phyloP scores from a whole-genome alignment of 805 yeast genomes.

The Babjeviella inositovora region DNA sequence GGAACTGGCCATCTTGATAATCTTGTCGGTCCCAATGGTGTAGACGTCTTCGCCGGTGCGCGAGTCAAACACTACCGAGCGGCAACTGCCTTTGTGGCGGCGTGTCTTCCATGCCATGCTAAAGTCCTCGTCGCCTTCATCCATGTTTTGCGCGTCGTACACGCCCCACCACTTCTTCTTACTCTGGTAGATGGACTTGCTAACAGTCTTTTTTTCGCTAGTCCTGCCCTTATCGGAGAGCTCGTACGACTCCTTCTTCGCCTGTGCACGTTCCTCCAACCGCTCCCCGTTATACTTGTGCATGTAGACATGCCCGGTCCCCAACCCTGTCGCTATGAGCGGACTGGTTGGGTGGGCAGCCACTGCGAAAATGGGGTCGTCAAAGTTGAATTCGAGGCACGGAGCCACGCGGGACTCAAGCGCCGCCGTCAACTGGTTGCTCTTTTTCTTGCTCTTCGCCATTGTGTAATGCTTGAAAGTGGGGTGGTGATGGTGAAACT shows the following conservation, averaged over 20 bases:
- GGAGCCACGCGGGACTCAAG: conserved; percentile 20
- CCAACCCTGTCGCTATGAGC: conserved; percentile 55
- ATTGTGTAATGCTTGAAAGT: no score
- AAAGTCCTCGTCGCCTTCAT: conserved; percentile 9
- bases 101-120: conserved; percentile 62
- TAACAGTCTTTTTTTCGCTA: conserved; percentile 8
- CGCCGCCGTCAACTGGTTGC: conserved; percentile 11
- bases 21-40: conserved; percentile 68
- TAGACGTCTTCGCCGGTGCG: conserved; percentile 39
- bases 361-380: conserved; percentile 58
- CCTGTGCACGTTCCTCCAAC: conserved; percentile 16
- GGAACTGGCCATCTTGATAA: conserved; percentile 58
- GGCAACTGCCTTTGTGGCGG: conserved; percentile 80
- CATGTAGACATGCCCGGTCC: conserved; percentile 62
- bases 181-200: conserved; percentile 14
- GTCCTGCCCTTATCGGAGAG: conserved; percentile 9
- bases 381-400: conserved; percentile 25
- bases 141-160: conserved; percentile 10
- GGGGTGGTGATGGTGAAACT: no score
- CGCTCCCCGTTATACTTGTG: conserved; percentile 35
- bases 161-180: conserved; percentile 30
- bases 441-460: conserved; percentile 11
- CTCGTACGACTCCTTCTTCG: conserved; percentile 8
- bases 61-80: conserved; percentile 54
- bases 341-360: conserved; percentile 69